A percentile compares a stretch with the other conserved stretches of the same genome.
phyloP scores from a whole-genome alignment of 1,139 yeast genomes.

The Lodderomyces parapsilosis region DNA sequence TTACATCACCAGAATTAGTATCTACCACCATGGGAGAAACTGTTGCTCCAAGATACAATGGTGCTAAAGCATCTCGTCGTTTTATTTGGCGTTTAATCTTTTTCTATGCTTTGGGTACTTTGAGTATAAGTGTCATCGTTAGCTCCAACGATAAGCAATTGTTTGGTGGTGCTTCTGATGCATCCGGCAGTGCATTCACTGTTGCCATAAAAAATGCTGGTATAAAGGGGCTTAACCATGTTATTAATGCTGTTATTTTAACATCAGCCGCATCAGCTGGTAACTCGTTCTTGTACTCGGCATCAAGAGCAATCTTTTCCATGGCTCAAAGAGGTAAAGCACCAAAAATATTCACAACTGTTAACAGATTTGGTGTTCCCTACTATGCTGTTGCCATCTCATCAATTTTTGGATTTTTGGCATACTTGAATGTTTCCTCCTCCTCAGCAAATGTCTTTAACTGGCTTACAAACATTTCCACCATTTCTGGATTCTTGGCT shows the following conservation, averaged over 20 bases:
- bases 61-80: constrained; percentile 46
- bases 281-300: constrained; percentile 70
- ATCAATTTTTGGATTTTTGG: constrained; percentile 42
- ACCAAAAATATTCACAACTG: constrained; percentile 52
- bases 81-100: constrained; percentile 48
- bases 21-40: constrained; percentile 44
- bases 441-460: constrained; percentile 56
- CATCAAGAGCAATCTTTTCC: constrained; percentile 67
- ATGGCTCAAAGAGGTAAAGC: constrained; percentile 64
- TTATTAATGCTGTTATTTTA: constrained; percentile 67
- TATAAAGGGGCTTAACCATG: constrained; percentile 59
- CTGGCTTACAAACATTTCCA: constrained; percentile 69
- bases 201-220: constrained; percentile 58
- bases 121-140: constrained; percentile 49
- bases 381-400: constrained; percentile 40
- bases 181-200: constrained; percentile 52
- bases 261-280: constrained; percentile 72
- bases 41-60: constrained; percentile 42
- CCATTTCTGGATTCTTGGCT: constrained; percentile 67
- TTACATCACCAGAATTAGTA: constrained; percentile 37
- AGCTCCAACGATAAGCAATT: constrained; percentile 31
- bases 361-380: constrained; percentile 70
- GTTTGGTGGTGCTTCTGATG: constrained; percentile 34
- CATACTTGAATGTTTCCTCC: constrained; percentile 60
- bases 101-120: constrained; percentile 47